Conservation (phyloP, 306 rosid genomes). For the Carpinus fangiana region DNA sequence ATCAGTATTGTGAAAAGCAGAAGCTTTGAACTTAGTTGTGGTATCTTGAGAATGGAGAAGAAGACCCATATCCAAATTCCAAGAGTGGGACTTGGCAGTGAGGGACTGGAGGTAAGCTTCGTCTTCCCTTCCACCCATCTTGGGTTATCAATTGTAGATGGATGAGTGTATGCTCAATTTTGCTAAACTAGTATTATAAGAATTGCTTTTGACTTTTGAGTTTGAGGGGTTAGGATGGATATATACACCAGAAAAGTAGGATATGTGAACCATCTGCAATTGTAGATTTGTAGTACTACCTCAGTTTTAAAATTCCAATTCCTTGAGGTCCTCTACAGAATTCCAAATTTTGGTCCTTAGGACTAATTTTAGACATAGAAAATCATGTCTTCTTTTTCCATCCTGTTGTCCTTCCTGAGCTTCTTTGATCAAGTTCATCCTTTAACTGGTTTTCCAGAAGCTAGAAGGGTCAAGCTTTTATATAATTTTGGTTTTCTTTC, state of each 20-base stretch:
- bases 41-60: slow-evolving; percentile 11
- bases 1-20: too few species aligned
- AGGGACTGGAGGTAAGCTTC: slow-evolving; percentile 20
- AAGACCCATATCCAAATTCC: slow-evolving; percentile 12
- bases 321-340: neutral
- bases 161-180: neutral
- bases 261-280: neutral
- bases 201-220: neutral
- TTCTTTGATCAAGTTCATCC: neutral
- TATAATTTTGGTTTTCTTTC: neutral
- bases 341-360: neutral
- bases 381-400: neutral
- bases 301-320: neutral
- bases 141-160: neutral
- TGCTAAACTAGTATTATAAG: neutral
- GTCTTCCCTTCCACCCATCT: neutral
- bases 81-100: slow-evolving; percentile 12
- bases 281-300: neutral
- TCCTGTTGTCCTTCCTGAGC: neutral
- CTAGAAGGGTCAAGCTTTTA: neutral
- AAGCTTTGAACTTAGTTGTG: neutral
- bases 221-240: neutral
- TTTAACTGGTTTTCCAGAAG: neutral
- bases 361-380: neutral
- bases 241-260: neutral